These are phyloP conservation scores for Theobroma cacao DNA, from an alignment of 345 rosid genomes.

Conservation along the genomic window DNA sequence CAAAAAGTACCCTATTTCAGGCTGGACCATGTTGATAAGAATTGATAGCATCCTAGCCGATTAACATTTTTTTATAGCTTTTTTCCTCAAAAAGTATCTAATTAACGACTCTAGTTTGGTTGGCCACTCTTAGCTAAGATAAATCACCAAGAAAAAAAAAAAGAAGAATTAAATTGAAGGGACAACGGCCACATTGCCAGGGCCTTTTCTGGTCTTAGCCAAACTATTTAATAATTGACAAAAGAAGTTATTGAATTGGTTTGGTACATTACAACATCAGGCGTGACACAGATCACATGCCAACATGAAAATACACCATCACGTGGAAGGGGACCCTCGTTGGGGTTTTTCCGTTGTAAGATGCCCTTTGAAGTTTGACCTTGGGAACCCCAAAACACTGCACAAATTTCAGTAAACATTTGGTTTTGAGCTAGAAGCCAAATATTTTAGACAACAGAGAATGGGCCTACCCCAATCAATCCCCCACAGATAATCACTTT, in stretches of 20 bases:
- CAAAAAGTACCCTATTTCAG: no score
- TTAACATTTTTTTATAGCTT: no score
- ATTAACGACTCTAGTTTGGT: no score
- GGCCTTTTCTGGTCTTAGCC: not conserved
- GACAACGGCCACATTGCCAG: not conserved
- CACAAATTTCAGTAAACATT: not conserved
- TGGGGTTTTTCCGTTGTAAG: not conserved
- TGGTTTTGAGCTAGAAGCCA: not conserved
- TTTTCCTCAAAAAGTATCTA: no score
- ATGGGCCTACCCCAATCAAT: not conserved
- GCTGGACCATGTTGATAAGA: no score
- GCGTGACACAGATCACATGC: constrained; percentile 3
- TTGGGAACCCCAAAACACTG: not conserved
- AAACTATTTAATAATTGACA: not conserved
- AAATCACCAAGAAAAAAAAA: no score
- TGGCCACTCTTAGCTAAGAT: no score
- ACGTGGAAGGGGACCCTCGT: not conserved
- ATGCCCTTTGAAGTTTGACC: not conserved
- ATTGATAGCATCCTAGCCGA: no score
- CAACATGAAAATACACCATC: not conserved
- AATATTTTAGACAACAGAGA: not conserved
- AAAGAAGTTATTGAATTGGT: not conserved
- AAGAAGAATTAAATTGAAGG: no score
- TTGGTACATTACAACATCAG: constrained; percentile 1
- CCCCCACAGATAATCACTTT: not conserved